A percentile compares a stretch with the other conserved stretches of the same genome.
Evolutionary conservation across 2,329 filamentous ascomycete species (phyloP).

Genomic region (Xenosphaeropsis pyriputrescens): DNA sequence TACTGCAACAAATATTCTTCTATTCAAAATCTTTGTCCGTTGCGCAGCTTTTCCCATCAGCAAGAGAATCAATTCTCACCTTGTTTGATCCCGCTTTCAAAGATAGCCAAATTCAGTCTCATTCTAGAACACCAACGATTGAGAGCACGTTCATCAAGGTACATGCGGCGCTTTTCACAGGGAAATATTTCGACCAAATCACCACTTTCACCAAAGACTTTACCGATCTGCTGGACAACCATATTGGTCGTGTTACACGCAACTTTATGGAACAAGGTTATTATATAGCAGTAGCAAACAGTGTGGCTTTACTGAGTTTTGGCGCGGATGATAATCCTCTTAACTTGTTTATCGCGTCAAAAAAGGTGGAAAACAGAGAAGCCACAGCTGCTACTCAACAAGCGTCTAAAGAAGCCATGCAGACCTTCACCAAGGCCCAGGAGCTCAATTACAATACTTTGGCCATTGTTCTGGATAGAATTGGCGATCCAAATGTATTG

Average conservation of each 20-base stretch:
- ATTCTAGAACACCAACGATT: slow-evolving; percentile 24
- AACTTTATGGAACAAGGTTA: slow-evolving; percentile 31
- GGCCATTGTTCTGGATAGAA: slow-evolving; percentile 9
- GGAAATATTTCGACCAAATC: slow-evolving; percentile 30
- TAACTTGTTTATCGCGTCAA: slow-evolving; percentile 6
- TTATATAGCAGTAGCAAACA: slow-evolving; percentile 36
- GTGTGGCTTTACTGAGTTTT: slow-evolving; percentile 15
- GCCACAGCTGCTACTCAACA: background rate
- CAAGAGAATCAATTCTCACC: slow-evolving; percentile 51
- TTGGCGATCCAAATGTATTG: slow-evolving; percentile 14
- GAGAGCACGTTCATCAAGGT: slow-evolving; percentile 48
- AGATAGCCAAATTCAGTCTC: slow-evolving; percentile 17
- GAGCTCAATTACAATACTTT: slow-evolving; percentile 8
- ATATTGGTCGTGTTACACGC: slow-evolving; percentile 36
- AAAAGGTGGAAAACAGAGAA: background rate
- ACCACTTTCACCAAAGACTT: slow-evolving; percentile 31
- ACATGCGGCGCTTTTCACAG: slow-evolving; percentile 49
- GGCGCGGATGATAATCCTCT: slow-evolving; percentile 12
- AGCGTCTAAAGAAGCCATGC: background rate
- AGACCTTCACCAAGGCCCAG: slow-evolving; percentile 9
- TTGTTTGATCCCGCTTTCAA: slow-evolving; percentile 42
- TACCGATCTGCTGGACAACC: slow-evolving; percentile 33
- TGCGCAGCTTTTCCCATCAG: slow-evolving; percentile 45
- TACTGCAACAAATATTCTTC: slow-evolving; percentile 52
- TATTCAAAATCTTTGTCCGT: slow-evolving; percentile 57